Evolutionary conservation across 2,329 filamentous ascomycete genomes (phyloP).

Genomic region (Colletotrichum camelliae): DNA sequence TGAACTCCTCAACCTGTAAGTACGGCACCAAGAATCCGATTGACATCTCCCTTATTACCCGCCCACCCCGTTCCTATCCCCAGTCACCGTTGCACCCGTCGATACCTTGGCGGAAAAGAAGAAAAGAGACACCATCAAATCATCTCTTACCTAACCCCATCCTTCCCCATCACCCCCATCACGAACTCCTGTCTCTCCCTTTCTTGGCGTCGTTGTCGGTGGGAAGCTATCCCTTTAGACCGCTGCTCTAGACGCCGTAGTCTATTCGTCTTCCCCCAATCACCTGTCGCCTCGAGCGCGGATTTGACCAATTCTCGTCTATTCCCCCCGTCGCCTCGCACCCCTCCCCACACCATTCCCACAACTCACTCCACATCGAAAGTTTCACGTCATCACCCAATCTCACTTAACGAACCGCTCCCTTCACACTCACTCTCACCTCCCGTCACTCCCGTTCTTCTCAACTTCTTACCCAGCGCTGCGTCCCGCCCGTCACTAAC

Average conservation of each 20-base stretch:
- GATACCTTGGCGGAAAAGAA: not conserved
- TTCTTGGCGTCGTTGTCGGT: not conserved
- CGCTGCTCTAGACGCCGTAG: not conserved
- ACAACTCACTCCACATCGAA: constrained; percentile 8
- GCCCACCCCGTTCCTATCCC: not conserved
- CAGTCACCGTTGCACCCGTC: not conserved
- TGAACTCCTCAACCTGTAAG: constrained; percentile 17
- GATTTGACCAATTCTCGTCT: not conserved
- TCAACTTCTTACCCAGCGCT: not conserved
- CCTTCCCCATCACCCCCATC: not conserved
- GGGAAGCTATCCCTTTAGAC: not conserved
- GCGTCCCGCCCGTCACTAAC: not conserved
- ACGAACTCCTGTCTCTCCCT: not conserved
- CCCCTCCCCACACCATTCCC: constrained; percentile 7
- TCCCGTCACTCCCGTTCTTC: not conserved
- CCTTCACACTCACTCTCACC: not conserved
- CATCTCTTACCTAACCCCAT: not conserved
- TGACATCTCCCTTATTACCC: not conserved
- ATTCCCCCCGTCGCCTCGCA: not conserved
- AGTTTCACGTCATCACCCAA: constrained; percentile 21
- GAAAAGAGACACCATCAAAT: not conserved
- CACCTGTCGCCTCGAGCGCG: not conserved
- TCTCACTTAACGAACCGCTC: constrained; percentile 6
- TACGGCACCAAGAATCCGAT: not conserved
- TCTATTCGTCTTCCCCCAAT: not conserved